Evolutionary conservation across 2,329 filamentous ascomycete genomes (phyloP), one percentile per base, ranked within the genome.

Genomic region (Diplodia sapinea): DNA sequence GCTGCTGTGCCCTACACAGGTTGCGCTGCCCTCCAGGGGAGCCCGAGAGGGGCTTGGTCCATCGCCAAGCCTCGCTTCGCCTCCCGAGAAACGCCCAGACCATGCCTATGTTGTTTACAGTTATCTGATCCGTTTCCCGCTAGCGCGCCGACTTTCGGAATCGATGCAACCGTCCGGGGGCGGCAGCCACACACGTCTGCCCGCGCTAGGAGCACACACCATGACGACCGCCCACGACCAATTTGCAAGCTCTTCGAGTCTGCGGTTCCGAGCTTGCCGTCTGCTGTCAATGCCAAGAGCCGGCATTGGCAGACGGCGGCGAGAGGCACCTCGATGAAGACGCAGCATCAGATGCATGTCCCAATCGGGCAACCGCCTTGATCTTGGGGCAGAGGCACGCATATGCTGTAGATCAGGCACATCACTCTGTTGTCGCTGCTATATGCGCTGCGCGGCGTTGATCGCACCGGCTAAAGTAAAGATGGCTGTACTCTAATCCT

Each of bases 101-200:
- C 29, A 38, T 43, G 57, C 57, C 57, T 62, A 62, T 59, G 36
- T 50, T 49, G 31, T 33, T 49, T 61, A 61, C 56, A 61, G 56
- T 63, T 63, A 63, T 63, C 59, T 63, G 59, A 63, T 63, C 59
- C 59, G 59, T 63, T 43, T 36, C 31, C 59, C 59, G 47, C 57
- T 20, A 49, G 40, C 43, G 31, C 59, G 59, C 59, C 59, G 59
- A 63, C 20, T 52, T 51, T 63, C 59, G 59, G 59, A 62, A 43
- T 8, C 23, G 38, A 31, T 31, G 29, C 40, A 29, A 26, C 57
- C 57, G 43, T 36, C 57, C 43, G 57, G 57, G 57, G 57, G 55
- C 55, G 36, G 5, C n/a, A 43, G 36, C 56, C 56, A 38, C 38
- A n/a, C 43, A 49, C 40, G 40, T 36, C 57, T 62, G 57, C 57